Evolutionary conservation across 495 filamentous ascomycete genomes (phyloP).

Genomic region (Neurospora africana): DNA sequence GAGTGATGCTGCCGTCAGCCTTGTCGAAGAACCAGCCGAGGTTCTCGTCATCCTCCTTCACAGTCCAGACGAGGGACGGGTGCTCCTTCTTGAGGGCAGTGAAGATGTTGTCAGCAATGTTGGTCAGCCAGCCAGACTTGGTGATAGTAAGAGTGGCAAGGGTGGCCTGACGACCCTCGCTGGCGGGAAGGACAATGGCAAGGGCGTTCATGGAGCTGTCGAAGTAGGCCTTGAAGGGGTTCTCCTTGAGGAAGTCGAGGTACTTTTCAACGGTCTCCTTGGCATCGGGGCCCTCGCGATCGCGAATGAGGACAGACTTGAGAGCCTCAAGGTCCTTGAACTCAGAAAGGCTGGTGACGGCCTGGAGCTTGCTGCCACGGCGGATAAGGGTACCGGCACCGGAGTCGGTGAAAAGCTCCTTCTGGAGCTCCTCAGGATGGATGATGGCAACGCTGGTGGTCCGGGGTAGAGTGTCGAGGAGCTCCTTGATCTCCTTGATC

Average conservation of each 20-base stretch:
- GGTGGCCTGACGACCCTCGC: slow-evolving; percentile 50
- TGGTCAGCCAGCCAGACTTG: slow-evolving; percentile 90
- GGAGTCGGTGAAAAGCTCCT: slow-evolving; percentile 92
- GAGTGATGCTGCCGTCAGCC: slow-evolving; percentile 80
- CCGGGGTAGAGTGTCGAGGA: slow-evolving; percentile 75
- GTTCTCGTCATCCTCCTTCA: slow-evolving; percentile 93
- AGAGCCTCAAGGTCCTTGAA: slow-evolving; percentile 69
- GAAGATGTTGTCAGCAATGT: slow-evolving; percentile 97
- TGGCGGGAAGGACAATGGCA: slow-evolving; percentile 77
- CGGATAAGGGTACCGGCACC: slow-evolving; percentile 93
- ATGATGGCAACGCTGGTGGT: slow-evolving; percentile 97
- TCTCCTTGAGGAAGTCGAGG: slow-evolving; percentile 60
- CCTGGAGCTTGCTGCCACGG: slow-evolving; percentile 81
- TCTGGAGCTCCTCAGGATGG: slow-evolving; percentile 86
- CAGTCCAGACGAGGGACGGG: slow-evolving; percentile 90
- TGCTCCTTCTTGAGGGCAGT: slow-evolving; percentile 86
- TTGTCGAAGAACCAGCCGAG: slow-evolving; percentile 98
- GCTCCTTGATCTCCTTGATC: slow-evolving; percentile 97
- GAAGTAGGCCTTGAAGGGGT: slow-evolving; percentile 86
- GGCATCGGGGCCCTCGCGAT: slow-evolving; percentile 77
- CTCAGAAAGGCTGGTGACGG: slow-evolving; percentile 60
- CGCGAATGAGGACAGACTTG: slow-evolving; percentile 74
- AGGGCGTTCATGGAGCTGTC: slow-evolving; percentile 95
- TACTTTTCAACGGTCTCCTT: slow-evolving; percentile 78
- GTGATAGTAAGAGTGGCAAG: slow-evolving; percentile 91